Evolutionary conservation across 306 rosid genomes (phyloP), one percentile per base, ranked within the genome.

Genomic region (Amphicarpaea edgeworthii): DNA sequence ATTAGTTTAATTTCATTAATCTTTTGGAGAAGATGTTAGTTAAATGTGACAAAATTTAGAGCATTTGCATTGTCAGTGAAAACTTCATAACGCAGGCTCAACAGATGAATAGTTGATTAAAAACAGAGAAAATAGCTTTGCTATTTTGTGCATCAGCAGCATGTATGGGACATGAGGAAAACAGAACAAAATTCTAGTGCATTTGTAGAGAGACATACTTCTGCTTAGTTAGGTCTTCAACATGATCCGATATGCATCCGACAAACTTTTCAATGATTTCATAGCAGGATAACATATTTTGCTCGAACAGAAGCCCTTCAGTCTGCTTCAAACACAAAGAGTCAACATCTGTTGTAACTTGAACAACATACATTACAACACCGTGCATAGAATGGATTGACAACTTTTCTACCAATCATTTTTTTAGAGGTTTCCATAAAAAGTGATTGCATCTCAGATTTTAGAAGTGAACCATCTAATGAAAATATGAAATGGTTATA

Each of bases 231-330:
- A 95, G 59, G 40, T 76, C 87, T 72, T 88, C 76, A 37, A 95
- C 76, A 62, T 90, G 80, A 72, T 69, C 84, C 3, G 49, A 81
- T 82, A 90, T 84, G 59, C 87, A 79, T 17, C 77, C 90, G 57
- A 79, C 63, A 73, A 83, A 90, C 30, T 75, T 84, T 26, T 81
- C 93, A 50, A 86, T 55, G 26, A 88, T 67, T 70, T 87, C 84
- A 49, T 92, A 95, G 68, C 89, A 89, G 23, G 53, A 51, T 20
- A 86, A 49, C 78, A 66, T 77, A 40, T 86, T 85, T 71, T 87
- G 90, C 79, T 95, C 97, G 0, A 81, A 70, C 50, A 92, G 58
- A 88, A 87, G 71, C 51, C 80, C 83, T 57, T 85, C 88, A 53
- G 84, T 88, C 99, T 95, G 88, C 45, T 26, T 30, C 66, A 80